Conservation (phyloP, 495 filamentous ascomycete genomes). For the Choiromyces venosus region DNA sequence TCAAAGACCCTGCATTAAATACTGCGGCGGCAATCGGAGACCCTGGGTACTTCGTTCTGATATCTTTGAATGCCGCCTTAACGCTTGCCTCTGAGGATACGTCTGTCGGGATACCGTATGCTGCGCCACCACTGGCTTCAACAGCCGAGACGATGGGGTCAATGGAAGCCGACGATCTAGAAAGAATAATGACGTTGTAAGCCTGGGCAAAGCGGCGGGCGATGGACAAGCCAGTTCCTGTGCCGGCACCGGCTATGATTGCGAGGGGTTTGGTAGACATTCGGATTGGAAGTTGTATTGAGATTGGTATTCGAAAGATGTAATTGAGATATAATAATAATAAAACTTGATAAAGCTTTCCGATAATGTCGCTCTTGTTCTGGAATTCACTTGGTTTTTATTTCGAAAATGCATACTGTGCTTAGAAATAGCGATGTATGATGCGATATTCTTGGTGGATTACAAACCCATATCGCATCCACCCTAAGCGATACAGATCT, state of each 20-base stretch:
- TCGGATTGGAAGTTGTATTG: background rate
- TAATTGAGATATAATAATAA: background rate
- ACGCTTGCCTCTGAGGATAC: slow-evolving; percentile 59
- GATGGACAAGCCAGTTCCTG: slow-evolving; percentile 60
- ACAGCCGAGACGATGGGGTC: slow-evolving; percentile 67
- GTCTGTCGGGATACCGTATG: slow-evolving; percentile 71
- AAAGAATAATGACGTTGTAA: slow-evolving; percentile 72
- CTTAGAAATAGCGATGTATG: slow-evolving; percentile 25
- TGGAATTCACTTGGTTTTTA: background rate
- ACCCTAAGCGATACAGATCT: too few relatives aligned
- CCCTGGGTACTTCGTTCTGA: slow-evolving; percentile 55
- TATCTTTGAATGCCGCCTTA: slow-evolving; percentile 59
- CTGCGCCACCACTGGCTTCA: slow-evolving; percentile 61
- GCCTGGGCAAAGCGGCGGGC: slow-evolving; percentile 63
- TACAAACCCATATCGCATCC: background rate
- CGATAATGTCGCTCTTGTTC: slow-evolving; percentile 6
- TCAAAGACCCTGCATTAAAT: slow-evolving; percentile 72
- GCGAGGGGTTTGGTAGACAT: slow-evolving; percentile 55
- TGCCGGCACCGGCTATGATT: slow-evolving; percentile 68
- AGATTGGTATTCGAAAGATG: background rate
- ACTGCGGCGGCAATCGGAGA: slow-evolving; percentile 65
- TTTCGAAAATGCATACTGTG: slow-evolving; percentile 10
- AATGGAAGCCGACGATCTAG: slow-evolving; percentile 64
- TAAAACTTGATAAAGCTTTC: background rate
- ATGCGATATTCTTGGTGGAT: slow-evolving; percentile 18